These are phyloP conservation scores for Pseudogymnoascus sp. DNA, from an alignment of 2,329 filamentous ascomycete species.

Conservation along the genomic window DNA sequence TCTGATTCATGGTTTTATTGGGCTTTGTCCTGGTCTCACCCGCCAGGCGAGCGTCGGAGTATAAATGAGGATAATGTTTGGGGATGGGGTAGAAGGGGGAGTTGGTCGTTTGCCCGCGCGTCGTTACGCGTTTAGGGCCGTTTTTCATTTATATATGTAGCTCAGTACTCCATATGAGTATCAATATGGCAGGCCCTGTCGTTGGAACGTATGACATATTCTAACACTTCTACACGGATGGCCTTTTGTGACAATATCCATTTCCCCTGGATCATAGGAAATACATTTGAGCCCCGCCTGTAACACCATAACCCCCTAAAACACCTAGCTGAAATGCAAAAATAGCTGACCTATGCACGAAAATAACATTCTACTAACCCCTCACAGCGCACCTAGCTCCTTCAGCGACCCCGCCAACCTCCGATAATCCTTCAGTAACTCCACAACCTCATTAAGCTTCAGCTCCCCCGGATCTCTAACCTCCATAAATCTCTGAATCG, in stretches of 20 bases:
- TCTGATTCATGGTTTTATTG: neutral
- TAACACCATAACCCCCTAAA: neutral
- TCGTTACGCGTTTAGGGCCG: neutral
- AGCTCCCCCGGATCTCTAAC: constrained; percentile 62
- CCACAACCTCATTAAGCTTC: constrained; percentile 62
- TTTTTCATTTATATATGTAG: neutral
- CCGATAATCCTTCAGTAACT: constrained; percentile 66
- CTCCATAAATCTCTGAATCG: constrained; percentile 66
- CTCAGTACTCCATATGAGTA: neutral
- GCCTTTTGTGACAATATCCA: neutral
- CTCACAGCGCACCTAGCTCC: constrained; percentile 51
- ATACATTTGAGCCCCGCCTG: neutral
- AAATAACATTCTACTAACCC: neutral
- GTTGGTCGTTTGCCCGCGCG: neutral
- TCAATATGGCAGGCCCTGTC: neutral
- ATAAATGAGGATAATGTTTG: neutral
- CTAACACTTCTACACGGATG: neutral
- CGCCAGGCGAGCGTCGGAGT: neutral
- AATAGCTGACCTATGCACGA: neutral
- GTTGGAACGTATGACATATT: neutral
- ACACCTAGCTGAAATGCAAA: constrained; percentile 1
- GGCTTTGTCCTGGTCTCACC: neutral
- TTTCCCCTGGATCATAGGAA: neutral
- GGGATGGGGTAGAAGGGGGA: neutral
- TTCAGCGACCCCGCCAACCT: constrained; percentile 58